Evolutionary conservation across 1,284 basidiomycete genomes (phyloP).

Genomic region (Malassezia sp.): DNA sequence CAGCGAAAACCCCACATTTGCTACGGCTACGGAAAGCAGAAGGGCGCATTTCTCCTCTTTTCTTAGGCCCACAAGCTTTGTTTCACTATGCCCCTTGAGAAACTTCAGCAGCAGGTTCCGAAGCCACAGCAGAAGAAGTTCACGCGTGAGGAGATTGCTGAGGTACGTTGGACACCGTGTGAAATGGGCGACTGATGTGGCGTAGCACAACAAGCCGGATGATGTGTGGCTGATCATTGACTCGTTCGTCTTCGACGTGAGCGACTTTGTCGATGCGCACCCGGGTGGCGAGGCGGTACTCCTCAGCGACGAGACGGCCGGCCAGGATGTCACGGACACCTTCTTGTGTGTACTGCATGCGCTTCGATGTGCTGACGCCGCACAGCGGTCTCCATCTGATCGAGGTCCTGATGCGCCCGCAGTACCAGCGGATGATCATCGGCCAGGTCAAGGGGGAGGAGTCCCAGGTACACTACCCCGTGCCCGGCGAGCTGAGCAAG

Average conservation of each 20-base stretch:
- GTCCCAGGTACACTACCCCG: slow-evolving; percentile 27
- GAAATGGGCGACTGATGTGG: not conserved
- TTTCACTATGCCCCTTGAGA: no score
- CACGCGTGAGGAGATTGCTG: slow-evolving; percentile 14
- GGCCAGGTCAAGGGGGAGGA: slow-evolving; percentile 41
- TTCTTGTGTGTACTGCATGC: slow-evolving; percentile 27
- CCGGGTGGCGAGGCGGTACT: slow-evolving; percentile 44
- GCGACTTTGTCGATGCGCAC: slow-evolving; percentile 43
- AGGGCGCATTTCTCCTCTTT: no score
- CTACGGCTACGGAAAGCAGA: no score
- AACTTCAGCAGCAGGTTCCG: no score
- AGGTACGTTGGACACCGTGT: slow-evolving; percentile 3
- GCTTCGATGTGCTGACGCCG: not conserved
- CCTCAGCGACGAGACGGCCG: slow-evolving; percentile 40
- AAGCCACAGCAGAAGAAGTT: slow-evolving; percentile 22
- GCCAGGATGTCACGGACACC: slow-evolving; percentile 43
- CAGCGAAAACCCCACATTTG: no score
- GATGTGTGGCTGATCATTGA: slow-evolving; percentile 41
- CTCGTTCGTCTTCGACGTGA: slow-evolving; percentile 43
- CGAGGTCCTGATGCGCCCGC: slow-evolving; percentile 36
- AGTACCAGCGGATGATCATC: slow-evolving; percentile 36
- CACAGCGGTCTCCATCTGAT: slow-evolving; percentile 39
- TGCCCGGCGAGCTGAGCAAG: slow-evolving; percentile 31
- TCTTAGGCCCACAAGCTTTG: no score
- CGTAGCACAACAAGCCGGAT: slow-evolving; percentile 28